Evolutionary conservation across 768 basidiomycete species (phyloP), one percentile per base, ranked within the genome.

Genomic region (Xanthoconium stramineum): DNA sequence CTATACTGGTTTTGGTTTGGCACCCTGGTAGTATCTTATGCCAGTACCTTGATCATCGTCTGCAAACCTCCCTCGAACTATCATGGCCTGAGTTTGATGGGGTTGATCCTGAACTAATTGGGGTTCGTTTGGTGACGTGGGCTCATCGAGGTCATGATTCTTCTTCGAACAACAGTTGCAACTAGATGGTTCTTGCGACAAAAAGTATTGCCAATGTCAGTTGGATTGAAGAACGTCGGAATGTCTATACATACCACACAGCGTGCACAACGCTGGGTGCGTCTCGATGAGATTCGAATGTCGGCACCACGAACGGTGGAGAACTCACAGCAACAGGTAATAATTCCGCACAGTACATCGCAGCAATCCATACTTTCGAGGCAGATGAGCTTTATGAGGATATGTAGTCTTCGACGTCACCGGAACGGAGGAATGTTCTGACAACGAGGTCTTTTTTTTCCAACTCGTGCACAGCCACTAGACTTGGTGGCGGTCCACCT

Each of bases 301-400:
- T 44, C 29, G 35, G 48, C 33, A 45, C 40, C 32, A 32, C 5
- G 15, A 0, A 40, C 42, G 20, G 28, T 20, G 10, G 20, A 38
- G 35, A 24, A 55, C 62, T 57, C 44, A 61, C 64, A 63, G 32
- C 65, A 65, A 47, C 68, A 69, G 9, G 59, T 59, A 5, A 56
- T 0, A 24, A 68, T 52, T 32, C 57, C 59, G 30, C 63, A 56
- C 35, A 68, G 38, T n/a, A 60, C 15, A 20, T 69, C 65, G 20
- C 67, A 69, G 44, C 57, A 65, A 42, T 68, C 68, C 65, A 66
- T 67, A 15, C 19, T 36, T 43, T 28, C 13, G 44, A 20, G 28
- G 29, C 28, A 20, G 39, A 20, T 20, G 19, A 24, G 24, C 4
- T 4, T 24, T 24, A 24, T 24, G 24, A 24, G 24, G 24, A 24